These are phyloP conservation scores for Thalassia testudinum DNA, from an alignment of 116 monocot genomes.

Conservation along the genomic window DNA sequence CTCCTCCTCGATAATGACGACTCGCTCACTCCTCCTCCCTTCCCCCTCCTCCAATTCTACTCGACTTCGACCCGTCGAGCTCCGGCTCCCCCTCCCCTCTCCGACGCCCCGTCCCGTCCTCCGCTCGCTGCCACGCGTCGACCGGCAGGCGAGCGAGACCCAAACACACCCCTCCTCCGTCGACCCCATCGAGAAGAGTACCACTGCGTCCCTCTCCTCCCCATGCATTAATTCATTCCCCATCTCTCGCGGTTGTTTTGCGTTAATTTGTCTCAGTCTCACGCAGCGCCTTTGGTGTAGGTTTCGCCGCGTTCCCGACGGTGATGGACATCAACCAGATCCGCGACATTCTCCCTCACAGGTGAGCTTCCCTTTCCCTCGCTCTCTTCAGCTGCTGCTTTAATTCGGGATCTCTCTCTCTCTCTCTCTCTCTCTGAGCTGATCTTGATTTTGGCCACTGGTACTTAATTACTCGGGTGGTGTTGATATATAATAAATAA, in stretches of 20 bases:
- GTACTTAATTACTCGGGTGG: too few relatives aligned
- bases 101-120: neutral
- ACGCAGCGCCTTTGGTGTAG: too few relatives aligned
- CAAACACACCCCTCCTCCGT: neutral
- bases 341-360: constrained; percentile 26
- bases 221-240: neutral
- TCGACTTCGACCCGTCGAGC: too few relatives aligned
- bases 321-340: constrained; percentile 42
- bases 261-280: neutral
- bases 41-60: neutral
- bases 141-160: too few relatives aligned
- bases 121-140: neutral
- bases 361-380: constrained; percentile 4
- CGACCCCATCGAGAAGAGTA: constrained; percentile 67
- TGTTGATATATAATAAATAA: too few relatives aligned
- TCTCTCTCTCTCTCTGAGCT: too few relatives aligned
- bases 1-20: neutral
- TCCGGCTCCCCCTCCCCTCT: neutral
- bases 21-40: neutral
- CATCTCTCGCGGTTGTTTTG: neutral
- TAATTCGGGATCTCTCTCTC: too few relatives aligned
- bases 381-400: too few relatives aligned
- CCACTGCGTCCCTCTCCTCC: neutral
- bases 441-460: too few relatives aligned
- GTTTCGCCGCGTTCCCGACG: constrained; percentile 23